phyloP scores from a whole-genome alignment of 176 grass and related monocot species.

The Cocos nucifera region DNA sequence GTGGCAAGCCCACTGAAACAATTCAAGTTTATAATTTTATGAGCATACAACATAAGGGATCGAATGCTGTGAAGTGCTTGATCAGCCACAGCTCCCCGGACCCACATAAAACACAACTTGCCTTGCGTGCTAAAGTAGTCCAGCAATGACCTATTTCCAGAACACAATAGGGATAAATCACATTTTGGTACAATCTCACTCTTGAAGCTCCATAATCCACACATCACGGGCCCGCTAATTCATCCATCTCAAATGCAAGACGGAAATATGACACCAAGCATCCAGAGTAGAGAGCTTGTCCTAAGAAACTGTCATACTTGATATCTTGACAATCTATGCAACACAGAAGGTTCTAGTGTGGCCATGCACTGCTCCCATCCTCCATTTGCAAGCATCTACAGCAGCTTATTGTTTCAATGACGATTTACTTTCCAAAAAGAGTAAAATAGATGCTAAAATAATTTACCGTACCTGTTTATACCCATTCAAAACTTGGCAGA shows the following conservation, averaged over 20 bases:
- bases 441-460: too few species aligned
- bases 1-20: conserved; percentile 39
- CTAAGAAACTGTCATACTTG: conserved; percentile 33
- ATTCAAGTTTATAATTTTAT: neutral
- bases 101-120: neutral
- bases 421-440: too few species aligned
- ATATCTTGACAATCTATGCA: conserved; percentile 66
- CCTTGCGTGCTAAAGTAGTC: neutral
- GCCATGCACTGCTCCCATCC: conserved; percentile 88
- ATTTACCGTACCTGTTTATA: conserved; percentile 74
- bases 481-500: conserved; percentile 76
- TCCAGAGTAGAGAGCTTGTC: neutral
- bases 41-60: neutral
- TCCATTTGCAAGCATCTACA: conserved; percentile 57
- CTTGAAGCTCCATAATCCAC: neutral
- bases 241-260: conserved; percentile 18
- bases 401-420: too few species aligned
- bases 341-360: conserved; percentile 47
- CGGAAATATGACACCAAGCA: conserved; percentile 1
- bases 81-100: neutral
- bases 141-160: neutral
- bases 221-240: neutral
- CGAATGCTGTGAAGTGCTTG: too few species aligned
- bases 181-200: conserved; percentile 3
- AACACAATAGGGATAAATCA: conserved; percentile 3